Conservation (phyloP, 495 filamentous ascomycete genomes). For the Xylaria bambusicola region DNA sequence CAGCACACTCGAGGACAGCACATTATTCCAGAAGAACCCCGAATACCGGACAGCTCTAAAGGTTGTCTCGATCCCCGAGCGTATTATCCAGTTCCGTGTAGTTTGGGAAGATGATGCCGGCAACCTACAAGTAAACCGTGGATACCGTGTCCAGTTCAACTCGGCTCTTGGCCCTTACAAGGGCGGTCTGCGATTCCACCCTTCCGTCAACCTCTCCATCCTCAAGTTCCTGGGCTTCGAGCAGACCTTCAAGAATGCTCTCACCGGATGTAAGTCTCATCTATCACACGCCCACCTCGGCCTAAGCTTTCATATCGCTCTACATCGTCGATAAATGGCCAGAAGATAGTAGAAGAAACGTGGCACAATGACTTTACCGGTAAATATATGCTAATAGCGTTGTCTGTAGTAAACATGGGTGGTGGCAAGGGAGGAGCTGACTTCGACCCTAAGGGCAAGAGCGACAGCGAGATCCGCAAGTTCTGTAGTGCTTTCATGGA, state of each 20-base stretch:
- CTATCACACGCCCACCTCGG: neutral
- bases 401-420: slow-evolving; percentile 82
- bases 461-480: slow-evolving; percentile 93
- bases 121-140: slow-evolving; percentile 89
- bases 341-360: neutral
- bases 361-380: neutral
- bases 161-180: slow-evolving; percentile 98
- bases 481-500: slow-evolving; percentile 98
- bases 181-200: slow-evolving; percentile 94
- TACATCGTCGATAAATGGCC: neutral
- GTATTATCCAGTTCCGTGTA: slow-evolving; percentile 95
- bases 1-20: slow-evolving; percentile 89
- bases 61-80: slow-evolving; percentile 90
- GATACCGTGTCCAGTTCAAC: slow-evolving; percentile 99
- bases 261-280: slow-evolving; percentile 79
- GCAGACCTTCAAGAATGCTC: slow-evolving; percentile 99
- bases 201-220: slow-evolving; percentile 93
- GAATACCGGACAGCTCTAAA: slow-evolving; percentile 89
- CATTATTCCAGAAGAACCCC: slow-evolving; percentile 89
- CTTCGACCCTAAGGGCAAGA: slow-evolving; percentile 99
- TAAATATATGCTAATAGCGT: slow-evolving; percentile 28
- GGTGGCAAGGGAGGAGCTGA: slow-evolving; percentile 98
- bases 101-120: slow-evolving; percentile 94
- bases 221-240: slow-evolving; percentile 99
- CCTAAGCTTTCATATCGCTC: neutral